Base-by-base conservation (phyloP, 2,329 filamentous ascomycete genomes). In the Parascedosporium putredinis region DNA sequence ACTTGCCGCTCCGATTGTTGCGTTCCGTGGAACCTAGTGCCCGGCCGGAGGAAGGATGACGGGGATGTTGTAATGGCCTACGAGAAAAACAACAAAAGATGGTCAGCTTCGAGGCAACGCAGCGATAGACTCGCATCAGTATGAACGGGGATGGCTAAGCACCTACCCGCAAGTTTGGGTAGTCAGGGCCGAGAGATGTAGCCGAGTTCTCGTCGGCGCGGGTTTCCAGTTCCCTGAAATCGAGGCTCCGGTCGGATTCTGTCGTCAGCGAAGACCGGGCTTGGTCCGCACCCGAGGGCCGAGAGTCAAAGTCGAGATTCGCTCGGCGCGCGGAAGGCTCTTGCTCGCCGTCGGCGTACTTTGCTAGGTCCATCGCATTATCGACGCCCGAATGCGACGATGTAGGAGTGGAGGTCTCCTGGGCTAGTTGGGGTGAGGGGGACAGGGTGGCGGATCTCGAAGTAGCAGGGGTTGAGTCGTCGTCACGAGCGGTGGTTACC, bases 1-100 rank as follows among this genome's bases (percentile, higher is more conserved):
- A 87, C 79, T 63, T 95, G 89, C 52, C 86, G 81, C 63, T 97
- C 91, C 2, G 91, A 97, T 62, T 91, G 86, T 61, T 98, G 93
- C 12, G 86, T 95, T 51, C 93, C 93, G 52, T 79, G 78, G 62
- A 96, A 98, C 59, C 80, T 86, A 67, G 88, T 95, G 16, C 90
- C 90, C 2, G 90, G 81, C 43, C 88, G 84, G 50, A 98, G 73
- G 64, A 84, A 94, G 0, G 88, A 93, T 1, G 88, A 95, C 1
- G 88, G 83, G n/a, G 86, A 82, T 50, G 82, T 82, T 2, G 89
- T 85, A 51, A 86, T 76, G 55, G 85, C 75, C 85, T 90, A 36
- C 57, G 50, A 42, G 33, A 16, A 6, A 24, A 10, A 42, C 5
- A 10, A 10, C n/a, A 12, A 23, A 36, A 4, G 31, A 7, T 20